Evolutionary conservation across 208 protist species (phyloP), one percentile per base, ranked within the genome.

Genomic region (Trypanosoma scelopori): DNA sequence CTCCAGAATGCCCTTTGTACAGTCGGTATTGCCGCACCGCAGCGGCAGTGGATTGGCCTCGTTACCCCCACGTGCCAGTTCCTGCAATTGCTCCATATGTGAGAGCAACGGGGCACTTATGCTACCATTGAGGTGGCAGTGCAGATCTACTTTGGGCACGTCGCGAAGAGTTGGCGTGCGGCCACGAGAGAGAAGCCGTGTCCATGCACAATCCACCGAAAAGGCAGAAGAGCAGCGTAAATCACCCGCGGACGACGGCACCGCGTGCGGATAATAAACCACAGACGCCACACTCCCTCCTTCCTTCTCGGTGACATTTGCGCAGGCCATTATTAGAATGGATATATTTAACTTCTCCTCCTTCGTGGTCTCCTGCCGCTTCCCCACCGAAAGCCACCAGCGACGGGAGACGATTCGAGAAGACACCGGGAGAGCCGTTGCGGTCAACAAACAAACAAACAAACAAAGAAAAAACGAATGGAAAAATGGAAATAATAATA

Each of bases 111-210:
- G 20, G 12, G 71, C 22, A 5, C 81, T 85, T 20, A 93, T 87
- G 62, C 87, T 93, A 22, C 84, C 87, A 59, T 91, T 93, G 1
- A 93, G 56, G 58, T 93, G 87, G 35, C 79, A 87, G 65, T 93
- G 87, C 13, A 85, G 65, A 47, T 93, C 87, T 1, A 76, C 68
- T 59, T 93, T 93, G 15, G 87, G 87, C 0, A 87, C 23, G 22
- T 52, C 53, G 3, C 46, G 48, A n/a, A 85, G 60, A 22, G 16
- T 15, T 7, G 9, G 12, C 11, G 32, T 5, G 1, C 53, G 41
- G 12, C 6, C 20, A n/a, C 30, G 25, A 37, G 9, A 18, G n/a
- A 35, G 7, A n/a, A 47, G 30, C 28, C 23, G 13, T 28, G 0
- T 32, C 56, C 65, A 68, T 0, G 43, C 61, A 23, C 50, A 22